phyloP scores from a whole-genome alignment of 2,329 filamentous ascomycete species.

The Elsinoe fawcettii region DNA sequence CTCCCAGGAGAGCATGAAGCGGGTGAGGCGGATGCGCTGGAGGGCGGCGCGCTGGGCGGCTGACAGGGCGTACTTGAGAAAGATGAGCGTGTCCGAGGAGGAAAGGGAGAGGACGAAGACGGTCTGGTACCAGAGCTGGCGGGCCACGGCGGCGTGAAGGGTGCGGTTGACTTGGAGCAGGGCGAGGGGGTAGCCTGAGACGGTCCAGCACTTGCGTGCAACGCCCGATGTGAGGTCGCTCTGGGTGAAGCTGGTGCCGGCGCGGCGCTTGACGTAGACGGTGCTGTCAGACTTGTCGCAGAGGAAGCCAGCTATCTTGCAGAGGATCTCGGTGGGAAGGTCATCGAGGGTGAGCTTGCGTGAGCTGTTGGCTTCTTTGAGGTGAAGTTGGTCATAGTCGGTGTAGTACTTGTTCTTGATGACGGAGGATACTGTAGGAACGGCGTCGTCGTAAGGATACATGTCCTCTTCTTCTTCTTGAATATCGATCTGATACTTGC shows the following conservation, averaged over 20 bases:
- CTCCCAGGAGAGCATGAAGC: conserved; percentile 17
- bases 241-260: conserved; percentile 11
- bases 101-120: conserved; percentile 16
- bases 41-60: conserved; percentile 15
- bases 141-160: conserved; percentile 14
- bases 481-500: background rate
- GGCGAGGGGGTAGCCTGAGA: conserved; percentile 14
- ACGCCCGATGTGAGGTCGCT: conserved; percentile 3
- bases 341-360: conserved; percentile 11
- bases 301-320: conserved; percentile 14
- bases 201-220: conserved; percentile 6
- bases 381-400: conserved; percentile 8
- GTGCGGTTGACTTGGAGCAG: conserved; percentile 16
- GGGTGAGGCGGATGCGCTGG: conserved; percentile 14
- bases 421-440: background rate
- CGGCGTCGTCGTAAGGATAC: conserved; percentile 7
- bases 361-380: background rate
- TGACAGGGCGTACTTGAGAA: conserved; percentile 17
- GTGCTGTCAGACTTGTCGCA: conserved; percentile 12
- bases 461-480: background rate
- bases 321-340: conserved; percentile 18
- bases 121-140: conserved; percentile 16
- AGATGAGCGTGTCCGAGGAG: conserved; percentile 17
- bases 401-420: conserved; percentile 9
- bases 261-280: conserved; percentile 9